phyloP scores from a whole-genome alignment of 2,329 filamentous ascomycete species.

The Chalara sp. region DNA sequence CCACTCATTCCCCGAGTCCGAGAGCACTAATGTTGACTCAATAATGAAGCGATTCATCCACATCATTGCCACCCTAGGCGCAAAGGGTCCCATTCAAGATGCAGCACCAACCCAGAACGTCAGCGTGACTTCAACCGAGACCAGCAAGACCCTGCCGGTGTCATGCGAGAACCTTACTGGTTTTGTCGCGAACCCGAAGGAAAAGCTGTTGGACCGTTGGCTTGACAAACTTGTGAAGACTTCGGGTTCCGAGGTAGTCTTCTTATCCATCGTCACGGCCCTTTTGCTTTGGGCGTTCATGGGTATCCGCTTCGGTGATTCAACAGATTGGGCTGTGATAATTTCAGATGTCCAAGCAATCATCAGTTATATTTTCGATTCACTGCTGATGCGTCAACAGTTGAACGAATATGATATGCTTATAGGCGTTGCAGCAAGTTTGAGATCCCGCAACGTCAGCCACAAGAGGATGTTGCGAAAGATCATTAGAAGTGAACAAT shows the following conservation, averaged over 20 bases:
- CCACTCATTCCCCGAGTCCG: no score
- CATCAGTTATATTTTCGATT: slow-evolving; percentile 27
- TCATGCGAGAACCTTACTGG: neutral
- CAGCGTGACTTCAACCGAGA: neutral
- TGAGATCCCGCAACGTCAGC: slow-evolving; percentile 11
- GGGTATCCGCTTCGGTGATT: slow-evolving; percentile 20
- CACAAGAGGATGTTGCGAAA: slow-evolving; percentile 10
- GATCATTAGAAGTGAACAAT: slow-evolving; percentile 6
- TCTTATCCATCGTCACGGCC: slow-evolving; percentile 6
- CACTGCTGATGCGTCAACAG: slow-evolving; percentile 27
- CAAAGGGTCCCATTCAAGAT: neutral
- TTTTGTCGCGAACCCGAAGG: neutral
- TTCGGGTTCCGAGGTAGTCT: slow-evolving; percentile 8
- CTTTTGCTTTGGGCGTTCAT: slow-evolving; percentile 24
- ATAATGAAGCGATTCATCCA: neutral
- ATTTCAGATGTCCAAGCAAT: slow-evolving; percentile 28
- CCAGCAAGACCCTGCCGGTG: neutral
- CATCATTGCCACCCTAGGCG: neutral
- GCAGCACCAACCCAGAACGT: neutral
- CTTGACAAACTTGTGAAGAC: slow-evolving; percentile 9
- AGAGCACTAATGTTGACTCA: no score
- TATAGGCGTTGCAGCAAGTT: slow-evolving; percentile 4
- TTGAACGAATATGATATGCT: slow-evolving; percentile 15
- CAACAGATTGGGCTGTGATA: slow-evolving; percentile 23
- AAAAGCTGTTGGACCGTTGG: neutral